Percentiles rank a stretch among this genome's conserved stretches.
Evolutionary conservation across 2,329 filamentous ascomycete species (phyloP).

Genomic region (Lachnellula hyalina): DNA sequence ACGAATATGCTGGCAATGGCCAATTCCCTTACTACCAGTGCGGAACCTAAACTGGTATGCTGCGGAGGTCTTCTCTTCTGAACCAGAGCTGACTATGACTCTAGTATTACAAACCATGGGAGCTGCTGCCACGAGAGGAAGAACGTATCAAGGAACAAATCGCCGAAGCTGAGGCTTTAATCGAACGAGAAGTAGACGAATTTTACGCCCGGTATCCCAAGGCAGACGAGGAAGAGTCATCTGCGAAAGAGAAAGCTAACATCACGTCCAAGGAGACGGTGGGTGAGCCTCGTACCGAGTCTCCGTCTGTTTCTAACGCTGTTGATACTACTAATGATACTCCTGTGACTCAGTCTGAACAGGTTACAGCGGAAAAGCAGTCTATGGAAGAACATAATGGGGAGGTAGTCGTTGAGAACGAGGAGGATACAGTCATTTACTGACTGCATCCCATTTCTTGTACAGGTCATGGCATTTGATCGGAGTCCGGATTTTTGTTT

Average conservation of each 20-base stretch:
- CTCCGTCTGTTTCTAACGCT: conserved; percentile 32
- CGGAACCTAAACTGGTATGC: conserved; percentile 70
- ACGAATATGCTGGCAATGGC: conserved; percentile 66
- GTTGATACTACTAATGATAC: conserved; percentile 35
- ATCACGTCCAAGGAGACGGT: conserved; percentile 34
- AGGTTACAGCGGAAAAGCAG: conserved; percentile 34
- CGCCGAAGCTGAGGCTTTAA: conserved; percentile 54
- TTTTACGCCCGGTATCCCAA: conserved; percentile 48
- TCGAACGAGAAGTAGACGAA: conserved; percentile 60
- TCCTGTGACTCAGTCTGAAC: conserved; percentile 23
- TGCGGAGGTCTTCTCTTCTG: background rate
- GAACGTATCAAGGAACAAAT: conserved; percentile 66
- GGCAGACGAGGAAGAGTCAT: conserved; percentile 15
- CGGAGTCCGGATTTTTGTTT: background rate
- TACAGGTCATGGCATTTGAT: background rate
- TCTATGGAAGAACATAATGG: conserved; percentile 63
- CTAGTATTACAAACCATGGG: conserved; percentile 84
- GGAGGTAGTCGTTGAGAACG: conserved; percentile 75
- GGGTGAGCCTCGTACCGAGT: conserved; percentile 41
- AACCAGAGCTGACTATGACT: conserved; percentile 18
- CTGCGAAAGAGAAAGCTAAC: conserved; percentile 25
- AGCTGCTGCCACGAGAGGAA: conserved; percentile 64
- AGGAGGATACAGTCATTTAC: conserved; percentile 90
- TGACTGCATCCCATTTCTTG: conserved; percentile 38
- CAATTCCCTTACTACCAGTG: conserved; percentile 65